phyloP scores from a whole-genome alignment of 768 basidiomycete species.

The Rhizopogon roseolus region DNA sequence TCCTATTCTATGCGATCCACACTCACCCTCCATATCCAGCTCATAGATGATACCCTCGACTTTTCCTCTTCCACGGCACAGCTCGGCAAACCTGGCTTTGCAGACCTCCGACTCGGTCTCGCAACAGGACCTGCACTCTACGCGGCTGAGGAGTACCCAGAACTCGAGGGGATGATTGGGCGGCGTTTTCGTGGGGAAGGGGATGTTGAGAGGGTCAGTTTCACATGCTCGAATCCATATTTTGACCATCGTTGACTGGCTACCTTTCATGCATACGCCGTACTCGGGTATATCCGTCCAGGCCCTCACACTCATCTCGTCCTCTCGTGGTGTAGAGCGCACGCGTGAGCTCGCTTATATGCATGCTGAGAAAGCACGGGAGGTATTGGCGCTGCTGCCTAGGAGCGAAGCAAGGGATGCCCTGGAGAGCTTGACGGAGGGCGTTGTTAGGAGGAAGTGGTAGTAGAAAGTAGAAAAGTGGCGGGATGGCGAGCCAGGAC shows the following conservation, averaged over 20 bases:
- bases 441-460: slow-evolving; percentile 58
- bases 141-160: slow-evolving; percentile 80
- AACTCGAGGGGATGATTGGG: slow-evolving; percentile 70
- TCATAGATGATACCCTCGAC: slow-evolving; percentile 94
- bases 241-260: neutral
- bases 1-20: neutral
- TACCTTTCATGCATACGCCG: too few relatives aligned
- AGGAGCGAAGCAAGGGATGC: slow-evolving; percentile 77
- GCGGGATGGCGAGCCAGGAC: too few relatives aligned
- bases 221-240: neutral
- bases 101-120: slow-evolving; percentile 77
- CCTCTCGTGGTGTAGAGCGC: slow-evolving; percentile 68
- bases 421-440: slow-evolving; percentile 66
- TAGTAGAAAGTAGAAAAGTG: slow-evolving; percentile 12
- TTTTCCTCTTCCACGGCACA: slow-evolving; percentile 71
- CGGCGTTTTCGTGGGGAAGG: slow-evolving; percentile 74
- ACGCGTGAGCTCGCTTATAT: slow-evolving; percentile 71
- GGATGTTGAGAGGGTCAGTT: slow-evolving; percentile 72
- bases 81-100: slow-evolving; percentile 83
- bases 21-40: slow-evolving; percentile 39
- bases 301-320: slow-evolving; percentile 64
- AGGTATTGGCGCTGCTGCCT: slow-evolving; percentile 65
- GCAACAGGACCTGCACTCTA: slow-evolving; percentile 85
- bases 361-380: slow-evolving; percentile 75
- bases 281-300: slow-evolving; percentile 20